Evolutionary conservation across 78 protist species (phyloP).

Genomic region (Reticulomyxa filosa): DNA sequence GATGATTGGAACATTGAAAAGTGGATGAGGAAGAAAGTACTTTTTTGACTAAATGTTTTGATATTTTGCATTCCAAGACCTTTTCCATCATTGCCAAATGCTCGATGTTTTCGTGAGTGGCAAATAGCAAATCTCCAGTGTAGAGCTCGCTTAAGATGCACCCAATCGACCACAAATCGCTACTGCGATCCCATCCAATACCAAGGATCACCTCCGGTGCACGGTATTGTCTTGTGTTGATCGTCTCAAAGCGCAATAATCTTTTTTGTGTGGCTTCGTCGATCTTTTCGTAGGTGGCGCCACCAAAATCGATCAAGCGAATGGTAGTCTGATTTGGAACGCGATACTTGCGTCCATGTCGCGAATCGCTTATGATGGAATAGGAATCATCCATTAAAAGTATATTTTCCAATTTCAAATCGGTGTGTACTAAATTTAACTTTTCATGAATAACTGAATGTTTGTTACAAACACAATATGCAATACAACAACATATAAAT

Average conservation of each 20-base stretch:
- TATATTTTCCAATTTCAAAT: too few species aligned
- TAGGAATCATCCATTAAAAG: too few species aligned
- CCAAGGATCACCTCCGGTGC: constrained; percentile 6
- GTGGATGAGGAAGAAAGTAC: too few species aligned
- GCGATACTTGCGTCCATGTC: too few species aligned
- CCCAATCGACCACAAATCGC: constrained; percentile 1
- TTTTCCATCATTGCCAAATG: constrained; percentile 13
- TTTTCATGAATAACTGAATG: too few species aligned
- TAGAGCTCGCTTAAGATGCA: not conserved
- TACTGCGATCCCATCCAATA: not conserved
- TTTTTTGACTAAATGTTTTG: not conserved
- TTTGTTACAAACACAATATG: too few species aligned
- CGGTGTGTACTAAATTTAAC: too few species aligned
- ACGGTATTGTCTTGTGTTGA: constrained; percentile 9
- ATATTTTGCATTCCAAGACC: not conserved
- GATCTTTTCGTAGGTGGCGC: constrained; percentile 21
- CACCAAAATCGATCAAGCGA: constrained; percentile 73
- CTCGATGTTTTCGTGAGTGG: constrained; percentile 1
- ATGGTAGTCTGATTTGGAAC: not conserved
- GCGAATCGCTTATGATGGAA: too few species aligned
- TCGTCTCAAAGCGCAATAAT: too few species aligned
- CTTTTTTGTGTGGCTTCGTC: too few species aligned
- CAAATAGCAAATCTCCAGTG: constrained; percentile 1
- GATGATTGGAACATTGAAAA: too few species aligned
- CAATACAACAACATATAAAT: too few species aligned